Evolutionary conservation across 116 monocot genomes (phyloP).

Genomic region (Iris pallida): DNA sequence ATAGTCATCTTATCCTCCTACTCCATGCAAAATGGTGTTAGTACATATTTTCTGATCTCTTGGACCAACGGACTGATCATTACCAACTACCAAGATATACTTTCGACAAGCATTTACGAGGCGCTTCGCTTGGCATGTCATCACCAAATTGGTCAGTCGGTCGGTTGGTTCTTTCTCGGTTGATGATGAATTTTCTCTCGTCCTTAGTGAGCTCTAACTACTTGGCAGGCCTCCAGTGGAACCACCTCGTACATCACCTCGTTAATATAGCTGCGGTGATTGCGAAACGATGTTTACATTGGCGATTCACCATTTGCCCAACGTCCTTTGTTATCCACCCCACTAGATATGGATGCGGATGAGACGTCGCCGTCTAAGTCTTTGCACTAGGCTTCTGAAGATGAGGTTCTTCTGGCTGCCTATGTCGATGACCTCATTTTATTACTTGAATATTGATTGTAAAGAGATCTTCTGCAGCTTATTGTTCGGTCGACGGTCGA

Average conservation of each 20-base stretch:
- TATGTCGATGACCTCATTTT: neutral
- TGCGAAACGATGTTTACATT: neutral
- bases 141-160: neutral
- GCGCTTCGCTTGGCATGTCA: neutral
- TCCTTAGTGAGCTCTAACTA: neutral
- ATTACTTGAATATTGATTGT: neutral
- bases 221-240: too few species aligned
- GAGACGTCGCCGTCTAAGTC: neutral
- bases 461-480: neutral
- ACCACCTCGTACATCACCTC: conserved; percentile 1
- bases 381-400: neutral
- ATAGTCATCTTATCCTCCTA: neutral
- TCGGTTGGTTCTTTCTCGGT: neutral
- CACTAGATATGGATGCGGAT: neutral
- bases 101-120: neutral
- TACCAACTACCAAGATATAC: neutral
- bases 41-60: neutral
- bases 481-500: neutral
- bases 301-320: neutral
- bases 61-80: neutral
- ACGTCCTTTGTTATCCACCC: neutral
- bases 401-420: too few species aligned
- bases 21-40: neutral
- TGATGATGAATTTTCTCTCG: neutral
- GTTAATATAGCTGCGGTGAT: neutral